A percentile compares a stretch with the other conserved stretches of the same genome.
Conservation (phyloP, 1,284 basidiomycete genomes). For the Cutaneotrichosporon arboriforme region DNA sequence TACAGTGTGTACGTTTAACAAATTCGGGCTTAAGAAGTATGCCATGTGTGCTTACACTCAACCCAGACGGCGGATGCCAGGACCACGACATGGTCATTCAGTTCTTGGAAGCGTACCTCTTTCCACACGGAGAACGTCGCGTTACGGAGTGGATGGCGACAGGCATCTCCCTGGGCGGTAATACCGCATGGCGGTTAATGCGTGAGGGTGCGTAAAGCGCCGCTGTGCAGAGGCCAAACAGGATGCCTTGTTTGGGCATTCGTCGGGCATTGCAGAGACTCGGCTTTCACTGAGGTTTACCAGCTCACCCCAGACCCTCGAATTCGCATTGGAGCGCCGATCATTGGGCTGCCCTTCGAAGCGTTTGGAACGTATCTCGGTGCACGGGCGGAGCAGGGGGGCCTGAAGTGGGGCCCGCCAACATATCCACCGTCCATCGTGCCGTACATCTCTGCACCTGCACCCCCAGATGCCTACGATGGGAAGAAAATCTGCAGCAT, state of each 20-base stretch:
- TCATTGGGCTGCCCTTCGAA: slow-evolving; percentile 72
- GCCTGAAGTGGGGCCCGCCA: slow-evolving; percentile 54
- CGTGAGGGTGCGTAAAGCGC: slow-evolving; percentile 35
- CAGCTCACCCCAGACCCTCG: slow-evolving; percentile 59
- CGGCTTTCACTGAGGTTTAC: not conserved
- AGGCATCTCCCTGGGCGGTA: slow-evolving; percentile 53
- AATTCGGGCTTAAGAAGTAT: not conserved
- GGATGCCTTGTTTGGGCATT: too few species aligned
- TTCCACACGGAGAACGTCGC: slow-evolving; percentile 60
- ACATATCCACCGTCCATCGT: slow-evolving; percentile 58
- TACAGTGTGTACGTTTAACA: slow-evolving; percentile 50
- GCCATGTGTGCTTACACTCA: not conserved
- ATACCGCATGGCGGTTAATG: slow-evolving; percentile 49
- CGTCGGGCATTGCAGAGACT: not conserved
- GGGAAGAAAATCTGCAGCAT: slow-evolving; percentile 66
- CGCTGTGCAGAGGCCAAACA: not conserved
- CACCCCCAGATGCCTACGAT: slow-evolving; percentile 55
- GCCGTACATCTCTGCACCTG: slow-evolving; percentile 50
- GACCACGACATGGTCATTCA: slow-evolving; percentile 78
- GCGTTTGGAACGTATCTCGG: slow-evolving; percentile 54
- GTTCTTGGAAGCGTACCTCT: slow-evolving; percentile 70
- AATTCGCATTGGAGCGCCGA: slow-evolving; percentile 64
- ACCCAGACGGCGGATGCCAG: slow-evolving; percentile 58
- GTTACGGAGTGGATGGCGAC: slow-evolving; percentile 62
- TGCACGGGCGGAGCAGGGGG: slow-evolving; percentile 53